Base-by-base conservation (phyloP, 2,329 filamentous ascomycete species). In the Calycina herbarum region DNA sequence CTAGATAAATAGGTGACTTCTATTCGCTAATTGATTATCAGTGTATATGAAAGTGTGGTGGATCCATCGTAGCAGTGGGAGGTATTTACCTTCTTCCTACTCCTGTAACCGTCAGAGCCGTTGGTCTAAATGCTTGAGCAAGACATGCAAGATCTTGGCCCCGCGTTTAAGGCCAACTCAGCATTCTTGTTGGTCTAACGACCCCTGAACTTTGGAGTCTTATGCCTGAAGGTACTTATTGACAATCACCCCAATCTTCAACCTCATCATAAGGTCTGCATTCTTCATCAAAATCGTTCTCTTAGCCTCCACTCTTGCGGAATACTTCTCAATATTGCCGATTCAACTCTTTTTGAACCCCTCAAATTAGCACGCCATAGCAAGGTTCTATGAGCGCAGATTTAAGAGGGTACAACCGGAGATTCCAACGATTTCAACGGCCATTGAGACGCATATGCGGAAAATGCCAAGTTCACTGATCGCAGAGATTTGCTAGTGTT, bases 331-430 rank as follows among this genome's bases (percentile, higher is more conserved):
- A 20, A 20, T 20, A 20, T 20, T 20, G 20, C 20, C 20, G 20
- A 20, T 20, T 20, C 20, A 20, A 20, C 20, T 20, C 4, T 5
- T 33, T 33, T 33, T 20, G 4, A 48, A 20, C 42, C 42, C 42
- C 42, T 48, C 15, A n/a, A 48, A 48, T 48, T 48, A 51, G 45
- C 45, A 51, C 45, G 45, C 45, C 27, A 51, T 51, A 13, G 45
- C 45, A 51, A 51, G 45, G 45, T 51, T 51, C n/a, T 24, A 51
- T 51, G 45, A 27, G n/a, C 45, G 45, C 45, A 51, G 45, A 51
- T 13, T 10, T 11, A 13, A 24, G n/a, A 51, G n/a, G 11, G 45
- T 10, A 10, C n/a, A 24, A 51, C 10, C 27, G 45, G 20, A 24
- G 20, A 51, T 27, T 24, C 2, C 5, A 27, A 27, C 7, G 24